Evolutionary conservation across 345 rosid genomes (phyloP), one percentile per base, ranked within the genome.

Genomic region (Lepidium sativum): DNA sequence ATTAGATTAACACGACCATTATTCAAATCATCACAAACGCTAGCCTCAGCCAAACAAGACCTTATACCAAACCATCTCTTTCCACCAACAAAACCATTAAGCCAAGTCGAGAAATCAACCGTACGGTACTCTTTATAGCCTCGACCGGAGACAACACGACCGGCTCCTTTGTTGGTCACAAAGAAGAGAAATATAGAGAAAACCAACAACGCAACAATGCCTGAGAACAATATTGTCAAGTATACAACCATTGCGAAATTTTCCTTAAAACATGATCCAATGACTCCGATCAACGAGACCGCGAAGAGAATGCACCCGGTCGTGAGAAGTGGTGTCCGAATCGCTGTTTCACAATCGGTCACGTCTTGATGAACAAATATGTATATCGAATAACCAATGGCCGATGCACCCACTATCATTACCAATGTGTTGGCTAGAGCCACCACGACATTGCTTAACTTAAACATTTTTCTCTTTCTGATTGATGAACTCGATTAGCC

Each of bases 11-110:
- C 42, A 42, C 55, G 76, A 34, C 65, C 71, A 58, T 65, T 62
- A 51, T 49, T 50, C 43, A 75, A 45, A 11, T 52, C 60, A 61
- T 60, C 38, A 54, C 79, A 75, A 45, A 75, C 75, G 5, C 25
- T 56, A 42, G 79, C 79, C 35, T 75, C 67, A 23, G 17, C 63
- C 79, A 75, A 59, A 45, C 79, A 75, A 37, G 61, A n/a, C 48
- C 63, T 75, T 10, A 75, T 40, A 16, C 71, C 79, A 42, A 69
- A 58, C 79, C 79, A 75, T 37, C 74, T 70, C 47, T 70, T 70
- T 20, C 71, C 75, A 35, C 66, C 64, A 52, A 59, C 79, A 5
- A 75, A 75, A 7, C 70, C 59, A 3, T 70, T 69, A 44, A 75
- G 71, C 71, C 75, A 75, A 15, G 48, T 59, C 8, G 79, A 75